Base-by-base conservation (phyloP, 1,139 yeast genomes). In the Nakaseomyces kungkrabaensis region DNA sequence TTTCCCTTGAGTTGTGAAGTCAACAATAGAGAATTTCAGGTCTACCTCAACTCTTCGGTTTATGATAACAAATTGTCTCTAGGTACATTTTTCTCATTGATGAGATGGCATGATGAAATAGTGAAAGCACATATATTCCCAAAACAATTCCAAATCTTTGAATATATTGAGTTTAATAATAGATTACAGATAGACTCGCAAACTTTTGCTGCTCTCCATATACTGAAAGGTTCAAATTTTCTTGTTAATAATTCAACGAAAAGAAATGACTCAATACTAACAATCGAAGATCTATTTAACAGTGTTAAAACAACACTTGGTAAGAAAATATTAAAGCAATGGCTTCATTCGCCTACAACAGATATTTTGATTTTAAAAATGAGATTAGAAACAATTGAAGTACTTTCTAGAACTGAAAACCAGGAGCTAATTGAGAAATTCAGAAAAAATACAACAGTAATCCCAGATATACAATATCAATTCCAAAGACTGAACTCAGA, bases 301-400 rank as follows among this genome's bases (percentile, higher is more conserved):
- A 56, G 58, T 25, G 66, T 70, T 1, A 60, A 61, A 5, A 61
- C 74, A 0, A 56, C 57, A 3, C 54, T 63, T 10, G 72, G 75
- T 0, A 58, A 59, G 34, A 52, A 55, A 13, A 49, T 70, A 4
- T 51, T 73, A 37, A 61, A 57, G 37, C 57, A 60, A 5, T 71
- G 73, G 72, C 53, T 73, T 13, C 48, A 63, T 17, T 63, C 67
- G 37, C 77, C 77, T 0, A 54, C 70, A 4, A 55, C 60, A 2
- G 56, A 68, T 31, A 47, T 59, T 2, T 48, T 50, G 0, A 43
- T 53, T 9, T 65, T 73, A 4, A 52, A 56, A 9, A 54, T 56
- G 27, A 57, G 76, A n/a, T 67, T 64, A 17, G 56, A 64, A 8
- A 56, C 66, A 0, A 57, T 72, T 4, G 61, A 61, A 17, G 24